Evolutionary conservation across 192 early-diverging fungal species (phyloP).

Genomic region (Entomortierella parvispora): DNA sequence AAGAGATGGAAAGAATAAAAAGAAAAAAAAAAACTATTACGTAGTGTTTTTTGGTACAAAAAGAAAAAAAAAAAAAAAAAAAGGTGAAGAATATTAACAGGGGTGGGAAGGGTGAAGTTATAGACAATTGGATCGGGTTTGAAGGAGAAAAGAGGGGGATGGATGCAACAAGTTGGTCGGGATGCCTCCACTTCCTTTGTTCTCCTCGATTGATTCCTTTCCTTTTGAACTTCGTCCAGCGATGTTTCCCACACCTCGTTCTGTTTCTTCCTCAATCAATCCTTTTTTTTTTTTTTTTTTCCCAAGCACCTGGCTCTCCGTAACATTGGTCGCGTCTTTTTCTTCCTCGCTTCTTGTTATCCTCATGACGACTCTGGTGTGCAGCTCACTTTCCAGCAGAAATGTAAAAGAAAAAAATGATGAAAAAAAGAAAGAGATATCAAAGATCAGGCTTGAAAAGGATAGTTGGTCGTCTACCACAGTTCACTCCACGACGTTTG

Average conservation of each 20-base stretch:
- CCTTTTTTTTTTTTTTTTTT: not conserved
- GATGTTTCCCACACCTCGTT: not conserved
- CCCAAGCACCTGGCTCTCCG: not conserved
- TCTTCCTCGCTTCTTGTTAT: conserved; percentile 3
- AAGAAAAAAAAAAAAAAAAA: conserved; percentile 11
- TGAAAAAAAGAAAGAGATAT: conserved; percentile 1
- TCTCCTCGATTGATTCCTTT: not conserved
- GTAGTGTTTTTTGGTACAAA: not conserved
- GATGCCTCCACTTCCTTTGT: conserved; percentile 22
- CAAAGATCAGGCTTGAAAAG: not conserved
- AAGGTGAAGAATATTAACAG: not conserved
- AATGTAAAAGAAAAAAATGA: conserved; percentile 5
- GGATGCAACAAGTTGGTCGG: conserved; percentile 46
- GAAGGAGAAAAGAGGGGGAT: not conserved
- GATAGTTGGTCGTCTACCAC: conserved; percentile 43
- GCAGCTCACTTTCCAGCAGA: conserved; percentile 1
- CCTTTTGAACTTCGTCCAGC: not conserved
- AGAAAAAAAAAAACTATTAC: not conserved
- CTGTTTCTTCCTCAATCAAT: not conserved
- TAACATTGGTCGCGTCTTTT: conserved; percentile 41
- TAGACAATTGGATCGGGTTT: not conserved
- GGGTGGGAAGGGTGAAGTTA: not conserved
- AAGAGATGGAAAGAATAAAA: conserved; percentile 1
- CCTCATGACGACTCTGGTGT: not conserved
- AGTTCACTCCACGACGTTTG: not conserved